Evolutionary conservation across 2,329 filamentous ascomycete species (phyloP).

Genomic region (Penicillium expansum): DNA sequence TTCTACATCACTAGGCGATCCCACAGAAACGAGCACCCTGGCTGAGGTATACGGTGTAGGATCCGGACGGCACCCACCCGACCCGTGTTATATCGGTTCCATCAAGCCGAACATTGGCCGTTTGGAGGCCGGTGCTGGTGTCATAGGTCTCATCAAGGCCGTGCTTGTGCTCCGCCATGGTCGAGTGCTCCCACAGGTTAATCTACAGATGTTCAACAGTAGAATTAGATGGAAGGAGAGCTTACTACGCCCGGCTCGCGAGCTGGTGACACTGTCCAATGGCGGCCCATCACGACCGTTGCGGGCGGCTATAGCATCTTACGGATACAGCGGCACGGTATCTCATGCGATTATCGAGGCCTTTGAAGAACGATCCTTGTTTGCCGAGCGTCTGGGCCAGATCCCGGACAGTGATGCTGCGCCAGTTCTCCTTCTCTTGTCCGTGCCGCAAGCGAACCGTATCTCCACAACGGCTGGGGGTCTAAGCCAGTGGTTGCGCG

Average conservation of each 20-base stretch:
- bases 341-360: background rate
- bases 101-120: background rate
- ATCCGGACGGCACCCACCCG: background rate
- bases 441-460: background rate
- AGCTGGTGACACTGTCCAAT: background rate
- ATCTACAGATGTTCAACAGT: background rate
- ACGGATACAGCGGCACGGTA: background rate
- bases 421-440: background rate
- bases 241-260: background rate
- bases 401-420: background rate
- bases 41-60: background rate
- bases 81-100: background rate
- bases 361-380: background rate
- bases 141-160: background rate
- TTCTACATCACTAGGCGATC: background rate
- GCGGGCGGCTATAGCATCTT: background rate
- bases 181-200: background rate
- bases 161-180: background rate
- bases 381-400: background rate
- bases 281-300: background rate
- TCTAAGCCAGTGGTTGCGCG: background rate
- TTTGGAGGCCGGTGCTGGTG: background rate
- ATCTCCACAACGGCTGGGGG: background rate
- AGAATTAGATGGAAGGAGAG: background rate
- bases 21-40: background rate